Evolutionary conservation across 2,329 filamentous ascomycete species (phyloP), one percentile per base, ranked within the genome.

Genomic region (Fusarium hainanense): DNA sequence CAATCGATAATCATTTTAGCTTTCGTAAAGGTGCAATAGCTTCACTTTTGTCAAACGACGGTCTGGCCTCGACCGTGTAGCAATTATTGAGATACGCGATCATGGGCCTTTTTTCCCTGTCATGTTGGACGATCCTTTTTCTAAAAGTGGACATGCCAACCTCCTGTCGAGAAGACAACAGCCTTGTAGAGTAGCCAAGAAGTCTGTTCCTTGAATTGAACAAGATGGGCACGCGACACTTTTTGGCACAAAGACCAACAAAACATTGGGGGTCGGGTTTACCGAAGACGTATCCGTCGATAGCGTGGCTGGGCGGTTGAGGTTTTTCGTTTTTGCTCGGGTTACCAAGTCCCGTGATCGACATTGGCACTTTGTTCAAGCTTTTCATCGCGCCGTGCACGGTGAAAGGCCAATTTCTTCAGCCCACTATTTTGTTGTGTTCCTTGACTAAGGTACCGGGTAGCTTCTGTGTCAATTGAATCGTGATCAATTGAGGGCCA

Each of bases 211-310:
- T 69, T 47, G 56, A 40, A 51, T 32, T 47, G 30, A 46, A 46
- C 66, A 69, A 66, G 40, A 51, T 21, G 51, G 30, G 54, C 66
- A 69, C 66, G 61, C 66, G 66, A 69, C 66, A 44, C 51, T 30
- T 34, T 59, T 48, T 48, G 43, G 52, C 23, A 41, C 16, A 43
- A 12, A 23, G 27, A 50, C 51, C 58, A 51, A 49, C 7, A 43
- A 44, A 40, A 50, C 46, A 32, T 43, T 34, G 28, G 47, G 47
- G 44, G 50, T 61, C 60, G 66, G 60, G 41, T 66, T 27, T 41
- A 28, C 60, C 61, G 60, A 69, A 27, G 16, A n/a, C 27, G 13
- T 51, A 37, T 37, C 34, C 34, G 34, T 37, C 34, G 18, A 37
- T 37, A 51, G 23, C 32, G 12, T 51, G 48, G 21, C 37, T 51